Evolutionary conservation across 2,329 filamentous ascomycete species (phyloP).

Genomic region (Ampelomyces quisqualis): DNA sequence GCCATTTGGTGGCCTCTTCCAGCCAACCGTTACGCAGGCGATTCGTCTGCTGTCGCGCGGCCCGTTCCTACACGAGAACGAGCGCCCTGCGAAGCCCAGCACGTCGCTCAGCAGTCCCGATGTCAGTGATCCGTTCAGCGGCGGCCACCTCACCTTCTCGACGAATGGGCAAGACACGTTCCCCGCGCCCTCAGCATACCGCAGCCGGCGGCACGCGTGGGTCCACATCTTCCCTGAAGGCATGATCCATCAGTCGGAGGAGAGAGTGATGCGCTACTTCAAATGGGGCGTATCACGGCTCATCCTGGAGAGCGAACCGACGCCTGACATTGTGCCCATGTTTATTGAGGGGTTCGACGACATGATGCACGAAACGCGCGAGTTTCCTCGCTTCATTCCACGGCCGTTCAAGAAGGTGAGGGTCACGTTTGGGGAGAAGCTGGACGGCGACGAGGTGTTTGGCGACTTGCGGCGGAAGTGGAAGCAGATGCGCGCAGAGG

Average conservation of each 20-base stretch:
- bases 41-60: slow-evolving; percentile 74
- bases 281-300: slow-evolving; percentile 94
- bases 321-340: slow-evolving; percentile 87
- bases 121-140: slow-evolving; percentile 58
- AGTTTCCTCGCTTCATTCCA: slow-evolving; percentile 78
- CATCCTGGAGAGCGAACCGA: slow-evolving; percentile 84
- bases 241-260: slow-evolving; percentile 82
- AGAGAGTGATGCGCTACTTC: slow-evolving; percentile 86
- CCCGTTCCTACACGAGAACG: slow-evolving; percentile 46
- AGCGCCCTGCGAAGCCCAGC: slow-evolving; percentile 23
- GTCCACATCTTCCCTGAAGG: slow-evolving; percentile 96
- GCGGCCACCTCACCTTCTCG: slow-evolving; percentile 58
- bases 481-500: slow-evolving; percentile 63
- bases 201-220: slow-evolving; percentile 73
- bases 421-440: slow-evolving; percentile 75
- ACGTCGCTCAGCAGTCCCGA: slow-evolving; percentile 33
- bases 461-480: slow-evolving; percentile 74
- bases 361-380: slow-evolving; percentile 82
- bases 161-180: slow-evolving; percentile 68
- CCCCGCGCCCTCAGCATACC: slow-evolving; percentile 69
- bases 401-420: slow-evolving; percentile 68
- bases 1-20: slow-evolving; percentile 78
- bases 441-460: slow-evolving; percentile 74
- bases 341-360: slow-evolving; percentile 89
- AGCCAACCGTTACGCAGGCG: slow-evolving; percentile 83